phyloP scores from a whole-genome alignment of 352 stramenopile species.

The Phytophthora podocarpi region DNA sequence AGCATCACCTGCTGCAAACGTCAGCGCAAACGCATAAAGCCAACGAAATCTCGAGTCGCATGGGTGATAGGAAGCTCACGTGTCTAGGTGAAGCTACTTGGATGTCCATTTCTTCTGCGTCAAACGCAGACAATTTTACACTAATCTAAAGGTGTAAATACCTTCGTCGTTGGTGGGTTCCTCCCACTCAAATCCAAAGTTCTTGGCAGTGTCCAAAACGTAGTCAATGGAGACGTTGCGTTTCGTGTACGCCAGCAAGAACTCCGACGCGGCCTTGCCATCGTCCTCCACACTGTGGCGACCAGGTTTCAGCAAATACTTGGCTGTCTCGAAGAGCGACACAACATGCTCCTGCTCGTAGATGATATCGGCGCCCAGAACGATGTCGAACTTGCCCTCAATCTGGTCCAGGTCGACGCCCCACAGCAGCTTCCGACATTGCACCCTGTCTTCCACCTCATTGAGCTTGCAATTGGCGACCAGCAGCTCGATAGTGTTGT shows the following conservation, averaged over 20 bases:
- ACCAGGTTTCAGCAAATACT: conserved; percentile 42
- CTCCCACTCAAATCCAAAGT: conserved; percentile 70
- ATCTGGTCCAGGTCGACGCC: conserved; percentile 47
- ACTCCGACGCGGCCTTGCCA: conserved; percentile 40
- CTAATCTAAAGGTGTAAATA: conserved; percentile 60
- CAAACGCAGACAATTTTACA: conserved; percentile 29
- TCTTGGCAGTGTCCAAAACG: conserved; percentile 54
- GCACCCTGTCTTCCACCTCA: conserved; percentile 36
- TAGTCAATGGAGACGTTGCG: conserved; percentile 74
- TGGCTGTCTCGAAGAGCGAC: conserved; percentile 58
- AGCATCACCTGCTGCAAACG: background rate
- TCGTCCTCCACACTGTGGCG: conserved; percentile 18
- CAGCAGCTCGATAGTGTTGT: conserved; percentile 55
- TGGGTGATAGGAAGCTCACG: background rate
- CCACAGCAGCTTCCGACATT: conserved; percentile 60
- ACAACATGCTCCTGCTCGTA: conserved; percentile 66
- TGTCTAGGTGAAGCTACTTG: conserved; percentile 1
- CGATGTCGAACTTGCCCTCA: conserved; percentile 53
- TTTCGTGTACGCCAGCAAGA: conserved; percentile 68
- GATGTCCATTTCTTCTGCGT: conserved; percentile 12
- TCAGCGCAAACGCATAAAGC: conserved; percentile 3
- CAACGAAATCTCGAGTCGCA: background rate
- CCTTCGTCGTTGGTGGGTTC: conserved; percentile 54
- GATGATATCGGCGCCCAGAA: conserved; percentile 68
- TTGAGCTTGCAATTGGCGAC: conserved; percentile 64